Base-by-base conservation (phyloP, 352 stramenopile species). In the Phytophthora uliginosa region DNA sequence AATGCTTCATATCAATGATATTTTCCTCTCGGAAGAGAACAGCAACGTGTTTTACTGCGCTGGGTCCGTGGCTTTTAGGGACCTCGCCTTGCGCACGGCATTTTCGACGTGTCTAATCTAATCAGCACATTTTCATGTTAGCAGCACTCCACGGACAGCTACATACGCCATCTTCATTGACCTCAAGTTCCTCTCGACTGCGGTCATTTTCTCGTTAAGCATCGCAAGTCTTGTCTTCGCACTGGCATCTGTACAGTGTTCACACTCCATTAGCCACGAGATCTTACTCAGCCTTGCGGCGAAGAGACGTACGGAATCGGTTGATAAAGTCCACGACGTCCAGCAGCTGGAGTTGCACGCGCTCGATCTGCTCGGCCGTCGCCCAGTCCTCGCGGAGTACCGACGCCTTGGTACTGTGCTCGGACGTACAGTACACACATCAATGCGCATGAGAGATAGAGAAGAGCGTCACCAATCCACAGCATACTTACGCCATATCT, bases 281-380 rank as follows among this genome's bases (percentile, higher is more conserved):
- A 20, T 20, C 17, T 24, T 50, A 2, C 17, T 24, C 20, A 5
- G 8, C 18, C 17, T 22, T 24, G 8, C 7, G 42, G 13, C 48
- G 42, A 57, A 33, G 8, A 56, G 20, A 15, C 80, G 66, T 76
- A 91, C 83, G 78, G 66, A 92, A 91, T 53, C 71, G 74, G 62
- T 91, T 91, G 66, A 92, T 76, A 62, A 84, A 86, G 52, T 90
- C 81, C 40, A 90, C 79, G 22, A 92, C 66, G 45, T 90, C 74
- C 18, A 89, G 65, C 52, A 92, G 71, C 57, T 88, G 77, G 5
- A 89, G 61, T 28, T 90, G 81, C 52, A 90, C 77, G 7, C 64
- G 55, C 34, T 89, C 81, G 31, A 85, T 78, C 50, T 78, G 71
- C 57, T 85, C 81, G 3, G 74, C 71, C 15, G 69, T 75, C n/a